A percentile compares a stretch with the other conserved stretches of the same genome.
phyloP scores from a whole-genome alignment of 2,329 filamentous ascomycete species.

The Scytalidium lignicola region DNA sequence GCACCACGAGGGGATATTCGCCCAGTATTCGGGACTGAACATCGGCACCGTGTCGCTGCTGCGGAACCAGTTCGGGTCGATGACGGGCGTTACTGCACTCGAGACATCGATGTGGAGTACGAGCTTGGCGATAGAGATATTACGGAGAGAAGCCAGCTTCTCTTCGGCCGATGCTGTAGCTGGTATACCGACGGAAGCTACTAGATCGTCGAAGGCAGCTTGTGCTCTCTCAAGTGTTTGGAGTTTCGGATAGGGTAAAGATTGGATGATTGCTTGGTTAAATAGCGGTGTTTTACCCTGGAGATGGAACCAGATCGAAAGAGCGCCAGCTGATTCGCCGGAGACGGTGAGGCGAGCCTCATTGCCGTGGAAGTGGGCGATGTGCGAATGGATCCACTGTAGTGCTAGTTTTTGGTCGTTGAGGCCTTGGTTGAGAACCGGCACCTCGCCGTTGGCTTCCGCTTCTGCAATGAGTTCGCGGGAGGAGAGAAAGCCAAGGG shows the following conservation, averaged over 20 bases:
- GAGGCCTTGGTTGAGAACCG: conserved; percentile 5
- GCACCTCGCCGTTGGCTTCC: not conserved
- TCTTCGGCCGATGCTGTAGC: not conserved
- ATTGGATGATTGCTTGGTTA: not conserved
- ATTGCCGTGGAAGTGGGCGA: conserved; percentile 25
- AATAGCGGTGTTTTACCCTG: not conserved
- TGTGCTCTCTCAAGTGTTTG: not conserved
- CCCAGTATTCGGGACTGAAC: not conserved
- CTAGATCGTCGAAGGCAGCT: not conserved
- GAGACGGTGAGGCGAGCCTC: conserved; percentile 18
- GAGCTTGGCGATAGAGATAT: not conserved
- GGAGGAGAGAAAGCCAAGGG: not conserved
- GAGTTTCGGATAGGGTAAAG: not conserved
- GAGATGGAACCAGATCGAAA: conserved; percentile 3
- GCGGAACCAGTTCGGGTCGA: not conserved
- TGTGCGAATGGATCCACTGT: conserved; percentile 17
- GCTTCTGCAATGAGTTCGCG: conserved; percentile 5
- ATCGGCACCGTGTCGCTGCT: not conserved
- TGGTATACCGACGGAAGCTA: not conserved
- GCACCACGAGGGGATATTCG: not conserved
- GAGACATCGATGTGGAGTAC: not conserved
- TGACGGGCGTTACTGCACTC: not conserved
- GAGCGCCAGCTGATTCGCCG: conserved; percentile 5
- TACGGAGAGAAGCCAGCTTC: not conserved
- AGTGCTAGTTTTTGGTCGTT: conserved; percentile 4